Evolutionary conservation across 176 grass and related monocot genomes (phyloP).

Genomic region (Rhynchospora breviuscula): DNA sequence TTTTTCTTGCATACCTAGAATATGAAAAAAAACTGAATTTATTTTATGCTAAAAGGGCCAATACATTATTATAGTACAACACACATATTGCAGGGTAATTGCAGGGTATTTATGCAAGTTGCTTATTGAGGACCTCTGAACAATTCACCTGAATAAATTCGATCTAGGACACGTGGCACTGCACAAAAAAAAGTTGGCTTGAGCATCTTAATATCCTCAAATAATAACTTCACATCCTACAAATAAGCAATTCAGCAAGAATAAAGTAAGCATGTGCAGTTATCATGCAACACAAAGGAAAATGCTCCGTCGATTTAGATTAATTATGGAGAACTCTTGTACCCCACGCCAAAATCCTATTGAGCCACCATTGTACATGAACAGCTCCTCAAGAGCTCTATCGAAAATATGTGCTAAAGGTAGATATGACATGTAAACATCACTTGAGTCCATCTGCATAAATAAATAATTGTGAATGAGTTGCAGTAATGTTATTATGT

Average conservation of each 20-base stretch:
- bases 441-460: constrained; percentile 52
- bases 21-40: neutral
- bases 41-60: neutral
- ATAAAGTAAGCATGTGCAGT: neutral
- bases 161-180: constrained; percentile 94
- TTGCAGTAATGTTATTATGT: too few species aligned
- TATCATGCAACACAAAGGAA: constrained; percentile 14
- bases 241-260: constrained; percentile 13
- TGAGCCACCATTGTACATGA: constrained; percentile 86
- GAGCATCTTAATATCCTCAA: constrained; percentile 81
- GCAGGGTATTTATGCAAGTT: neutral
- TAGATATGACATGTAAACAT: constrained; percentile 94
- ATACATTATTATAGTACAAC: neutral
- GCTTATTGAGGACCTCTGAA: neutral
- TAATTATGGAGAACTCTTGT: neutral
- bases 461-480: neutral
- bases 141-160: constrained; percentile 88
- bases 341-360: constrained; percentile 99
- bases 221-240: constrained; percentile 85
- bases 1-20: constrained; percentile 76
- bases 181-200: constrained; percentile 92
- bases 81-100: neutral
- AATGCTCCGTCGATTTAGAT: constrained; percentile 5
- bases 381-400: constrained; percentile 85
- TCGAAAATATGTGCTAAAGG: constrained; percentile 98